Evolutionary conservation across 257 asterid species (phyloP).

Genomic region (Jaltomata sinuosa): DNA sequence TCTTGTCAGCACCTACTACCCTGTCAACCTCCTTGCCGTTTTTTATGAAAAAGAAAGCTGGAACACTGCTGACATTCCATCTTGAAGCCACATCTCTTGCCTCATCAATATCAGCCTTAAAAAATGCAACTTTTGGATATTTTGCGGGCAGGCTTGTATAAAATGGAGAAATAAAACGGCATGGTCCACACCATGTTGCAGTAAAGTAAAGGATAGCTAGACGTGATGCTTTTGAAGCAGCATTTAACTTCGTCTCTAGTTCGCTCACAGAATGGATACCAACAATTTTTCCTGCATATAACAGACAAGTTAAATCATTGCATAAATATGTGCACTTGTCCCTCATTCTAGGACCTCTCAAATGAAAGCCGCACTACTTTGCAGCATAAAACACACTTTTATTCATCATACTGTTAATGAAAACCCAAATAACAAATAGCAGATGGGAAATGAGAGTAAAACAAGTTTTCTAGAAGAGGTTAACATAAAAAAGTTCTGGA

Average conservation of each 20-base stretch:
- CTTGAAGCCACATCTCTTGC: conserved; percentile 42
- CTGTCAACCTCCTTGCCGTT: conserved; percentile 56
- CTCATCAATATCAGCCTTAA: conserved; percentile 66
- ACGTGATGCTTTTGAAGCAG: conserved; percentile 38
- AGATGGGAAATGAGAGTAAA: background rate
- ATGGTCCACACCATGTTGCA: conserved; percentile 86
- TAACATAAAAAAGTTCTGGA: background rate
- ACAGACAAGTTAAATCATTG: background rate
- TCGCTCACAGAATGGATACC: conserved; percentile 40
- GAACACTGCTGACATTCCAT: conserved; percentile 57
- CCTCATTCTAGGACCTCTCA: background rate
- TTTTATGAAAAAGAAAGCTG: conserved; percentile 54
- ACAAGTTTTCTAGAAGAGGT: background rate
- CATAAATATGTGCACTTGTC: background rate
- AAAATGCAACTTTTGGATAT: conserved; percentile 42
- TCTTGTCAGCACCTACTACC: conserved; percentile 44
- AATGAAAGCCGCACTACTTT: background rate
- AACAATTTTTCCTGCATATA: conserved; percentile 46
- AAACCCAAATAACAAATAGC: background rate
- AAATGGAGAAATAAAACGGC: conserved; percentile 50
- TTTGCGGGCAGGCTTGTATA: conserved; percentile 40
- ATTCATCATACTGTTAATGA: background rate
- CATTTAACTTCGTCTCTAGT: conserved; percentile 33
- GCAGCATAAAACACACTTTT: background rate
- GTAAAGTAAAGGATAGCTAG: conserved; percentile 68